A percentile compares a stretch with the other conserved stretches of the same genome.
These are phyloP conservation scores for Apiotrichum mycotoxinovorans DNA, from an alignment of 1,284 basidiomycete species.

Conservation along the genomic window DNA sequence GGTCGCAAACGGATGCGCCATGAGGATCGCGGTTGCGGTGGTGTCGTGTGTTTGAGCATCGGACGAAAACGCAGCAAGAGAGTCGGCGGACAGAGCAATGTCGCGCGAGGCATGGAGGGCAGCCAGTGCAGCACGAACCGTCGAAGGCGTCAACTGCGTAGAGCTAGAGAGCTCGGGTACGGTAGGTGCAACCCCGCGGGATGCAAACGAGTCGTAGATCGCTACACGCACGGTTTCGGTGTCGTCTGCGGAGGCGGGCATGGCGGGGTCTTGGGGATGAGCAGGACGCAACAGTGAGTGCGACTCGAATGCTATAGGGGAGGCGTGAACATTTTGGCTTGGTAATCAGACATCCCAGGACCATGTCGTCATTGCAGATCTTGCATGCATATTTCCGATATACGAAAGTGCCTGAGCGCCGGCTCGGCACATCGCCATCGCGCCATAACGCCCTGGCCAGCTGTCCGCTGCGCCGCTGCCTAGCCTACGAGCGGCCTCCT, in stretches of 20 bases:
- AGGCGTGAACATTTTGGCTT: too few species aligned
- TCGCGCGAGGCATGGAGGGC: slow-evolving; percentile 3
- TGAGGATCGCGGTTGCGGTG: neutral
- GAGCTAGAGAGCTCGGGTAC: neutral
- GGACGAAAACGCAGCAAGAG: neutral
- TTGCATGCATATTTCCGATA: too few species aligned
- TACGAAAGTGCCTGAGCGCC: too few species aligned
- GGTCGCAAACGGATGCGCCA: slow-evolving; percentile 12
- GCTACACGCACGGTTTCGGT: slow-evolving; percentile 7
- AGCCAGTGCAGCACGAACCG: neutral
- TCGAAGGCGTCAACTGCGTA: neutral
- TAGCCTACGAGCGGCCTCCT: too few species aligned
- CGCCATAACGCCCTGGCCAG: too few species aligned
- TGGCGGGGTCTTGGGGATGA: too few species aligned
- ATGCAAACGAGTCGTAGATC: slow-evolving; percentile 1
- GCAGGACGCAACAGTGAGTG: too few species aligned
- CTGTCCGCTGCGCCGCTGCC: too few species aligned
- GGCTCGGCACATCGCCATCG: too few species aligned
- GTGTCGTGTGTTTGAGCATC: neutral
- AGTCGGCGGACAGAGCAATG: neutral
- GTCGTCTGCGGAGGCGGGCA: neutral
- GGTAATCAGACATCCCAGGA: too few species aligned
- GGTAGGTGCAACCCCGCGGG: neutral
- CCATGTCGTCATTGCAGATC: too few species aligned
- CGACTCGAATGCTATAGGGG: too few species aligned